Evolutionary conservation across 495 filamentous ascomycete genomes (phyloP).

Genomic region (Xanthoparmelia taractica): DNA sequence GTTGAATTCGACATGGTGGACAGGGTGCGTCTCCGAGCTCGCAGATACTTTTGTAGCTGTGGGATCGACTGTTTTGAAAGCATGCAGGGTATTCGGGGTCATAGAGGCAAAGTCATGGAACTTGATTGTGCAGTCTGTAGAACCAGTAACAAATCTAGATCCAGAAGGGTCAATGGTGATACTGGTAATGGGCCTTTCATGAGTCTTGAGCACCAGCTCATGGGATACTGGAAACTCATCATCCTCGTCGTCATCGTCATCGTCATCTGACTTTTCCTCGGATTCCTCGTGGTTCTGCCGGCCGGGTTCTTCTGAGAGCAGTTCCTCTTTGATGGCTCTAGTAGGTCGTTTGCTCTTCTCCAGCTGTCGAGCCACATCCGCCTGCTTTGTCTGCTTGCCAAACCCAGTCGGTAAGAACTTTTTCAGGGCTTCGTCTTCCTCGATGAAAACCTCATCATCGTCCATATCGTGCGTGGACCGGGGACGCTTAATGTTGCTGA

Average conservation of each 20-base stretch:
- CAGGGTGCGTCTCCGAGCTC: constrained; percentile 72
- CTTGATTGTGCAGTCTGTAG: constrained; percentile 83
- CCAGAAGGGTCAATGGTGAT: constrained; percentile 79
- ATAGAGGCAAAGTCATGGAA: constrained; percentile 93
- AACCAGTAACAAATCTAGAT: constrained; percentile 75
- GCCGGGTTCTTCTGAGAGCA: constrained; percentile 34
- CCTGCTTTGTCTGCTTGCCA: constrained; percentile 67
- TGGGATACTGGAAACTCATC: constrained; percentile 93
- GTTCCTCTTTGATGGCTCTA: constrained; percentile 25
- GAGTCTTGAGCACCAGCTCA: constrained; percentile 83
- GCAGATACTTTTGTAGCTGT: constrained; percentile 64
- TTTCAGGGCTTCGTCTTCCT: constrained; percentile 70
- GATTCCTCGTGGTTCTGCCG: constrained; percentile 44
- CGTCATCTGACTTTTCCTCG: constrained; percentile 49
- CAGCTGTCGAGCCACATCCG: constrained; percentile 72
- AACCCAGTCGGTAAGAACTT: constrained; percentile 77
- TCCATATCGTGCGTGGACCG: constrained; percentile 33
- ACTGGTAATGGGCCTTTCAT: constrained; percentile 80
- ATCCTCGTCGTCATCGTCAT: constrained; percentile 61
- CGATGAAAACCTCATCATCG: constrained; percentile 54
- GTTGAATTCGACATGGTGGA: constrained; percentile 82
- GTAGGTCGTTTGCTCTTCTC: constrained; percentile 59
- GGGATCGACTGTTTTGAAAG: constrained; percentile 89
- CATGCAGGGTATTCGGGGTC: constrained; percentile 86
- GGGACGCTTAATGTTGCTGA: background rate